Percentiles rank a stretch among this genome's conserved stretches.
These are phyloP conservation scores for Phyllachora maydis DNA, from an alignment of 2,329 filamentous ascomycete species.

Conservation along the genomic window DNA sequence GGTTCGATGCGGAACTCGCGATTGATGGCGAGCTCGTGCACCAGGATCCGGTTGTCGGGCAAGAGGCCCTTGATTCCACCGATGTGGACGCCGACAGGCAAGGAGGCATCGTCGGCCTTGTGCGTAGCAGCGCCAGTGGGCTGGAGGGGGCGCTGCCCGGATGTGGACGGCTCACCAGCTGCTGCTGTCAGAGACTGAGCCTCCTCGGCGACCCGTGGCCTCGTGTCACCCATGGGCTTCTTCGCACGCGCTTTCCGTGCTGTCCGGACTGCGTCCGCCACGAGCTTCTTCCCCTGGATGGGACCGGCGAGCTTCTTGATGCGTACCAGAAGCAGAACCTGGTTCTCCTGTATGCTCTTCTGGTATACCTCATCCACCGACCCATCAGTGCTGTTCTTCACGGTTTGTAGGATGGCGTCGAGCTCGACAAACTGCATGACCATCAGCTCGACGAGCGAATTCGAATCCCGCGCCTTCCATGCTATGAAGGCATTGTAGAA, in stretches of 20 bases:
- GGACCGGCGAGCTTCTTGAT: conserved; percentile 61
- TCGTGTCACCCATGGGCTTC: conserved; percentile 48
- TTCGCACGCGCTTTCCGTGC: conserved; percentile 45
- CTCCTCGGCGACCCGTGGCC: conserved; percentile 41
- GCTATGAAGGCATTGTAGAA: conserved; percentile 65
- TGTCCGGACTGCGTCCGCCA: conserved; percentile 54
- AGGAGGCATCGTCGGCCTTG: conserved; percentile 6
- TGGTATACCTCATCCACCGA: conserved; percentile 58
- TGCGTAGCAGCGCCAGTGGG: conserved; percentile 30
- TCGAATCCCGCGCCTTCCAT: conserved; percentile 67
- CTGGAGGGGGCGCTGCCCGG: conserved; percentile 21
- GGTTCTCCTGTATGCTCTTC: conserved; percentile 63
- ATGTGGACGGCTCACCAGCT: conserved; percentile 15
- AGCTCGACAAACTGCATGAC: conserved; percentile 71
- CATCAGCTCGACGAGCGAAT: conserved; percentile 64
- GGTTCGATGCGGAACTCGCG: conserved; percentile 54
- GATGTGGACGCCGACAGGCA: no score
- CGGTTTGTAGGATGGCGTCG: conserved; percentile 65
- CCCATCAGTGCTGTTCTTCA: conserved; percentile 57
- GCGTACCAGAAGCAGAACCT: conserved; percentile 56
- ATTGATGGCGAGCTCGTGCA: conserved; percentile 65
- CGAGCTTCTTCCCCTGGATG: conserved; percentile 49
- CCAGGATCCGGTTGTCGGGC: conserved; percentile 53
- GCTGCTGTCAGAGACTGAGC: conserved; percentile 15
- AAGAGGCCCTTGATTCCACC: conserved; percentile 26